A percentile compares a stretch with the other conserved stretches of the same genome.
Conservation (phyloP, 2,329 filamentous ascomycete genomes). For the Trichoderma afroharzianum region DNA sequence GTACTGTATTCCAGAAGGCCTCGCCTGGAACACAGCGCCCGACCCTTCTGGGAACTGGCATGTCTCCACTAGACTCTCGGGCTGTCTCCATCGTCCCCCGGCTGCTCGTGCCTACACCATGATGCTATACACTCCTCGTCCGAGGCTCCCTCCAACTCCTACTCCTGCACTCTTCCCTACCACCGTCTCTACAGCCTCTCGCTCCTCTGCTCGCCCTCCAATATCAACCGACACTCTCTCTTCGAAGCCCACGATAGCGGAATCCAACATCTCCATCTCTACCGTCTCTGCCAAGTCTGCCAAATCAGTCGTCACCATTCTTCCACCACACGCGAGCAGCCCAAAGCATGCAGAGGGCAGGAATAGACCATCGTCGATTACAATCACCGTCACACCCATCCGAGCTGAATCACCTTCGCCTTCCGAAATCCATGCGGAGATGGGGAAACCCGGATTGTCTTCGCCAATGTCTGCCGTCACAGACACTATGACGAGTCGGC, state of each 20-base stretch:
- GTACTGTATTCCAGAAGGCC: slow-evolving; percentile 15
- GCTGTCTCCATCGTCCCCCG: slow-evolving; percentile 12
- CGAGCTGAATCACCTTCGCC: slow-evolving; percentile 17
- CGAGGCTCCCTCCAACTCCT: slow-evolving; percentile 10
- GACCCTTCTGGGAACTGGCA: slow-evolving; percentile 7
- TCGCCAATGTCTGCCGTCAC: slow-evolving; percentile 29
- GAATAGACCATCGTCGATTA: slow-evolving; percentile 21
- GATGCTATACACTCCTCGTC: slow-evolving; percentile 15
- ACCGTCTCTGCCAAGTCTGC: not conserved
- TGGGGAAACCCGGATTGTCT: slow-evolving; percentile 35
- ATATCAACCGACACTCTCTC: not conserved
- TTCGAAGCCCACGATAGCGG: not conserved
- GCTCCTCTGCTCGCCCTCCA: not conserved
- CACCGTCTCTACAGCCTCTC: not conserved
- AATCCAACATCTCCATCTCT: not conserved
- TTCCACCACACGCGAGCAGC: slow-evolving; percentile 23
- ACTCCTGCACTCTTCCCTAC: slow-evolving; percentile 1
- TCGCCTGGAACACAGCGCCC: slow-evolving; percentile 7
- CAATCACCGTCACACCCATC: slow-evolving; percentile 20
- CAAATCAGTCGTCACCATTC: slow-evolving; percentile 5
- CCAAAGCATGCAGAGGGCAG: slow-evolving; percentile 31
- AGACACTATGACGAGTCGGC: slow-evolving; percentile 29
- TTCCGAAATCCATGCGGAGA: slow-evolving; percentile 28
- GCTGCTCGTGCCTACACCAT: slow-evolving; percentile 10
- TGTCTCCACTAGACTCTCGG: slow-evolving; percentile 14